Conservation (phyloP, 371 early-diverging fungal species). For the Haplosporangium sp. region DNA sequence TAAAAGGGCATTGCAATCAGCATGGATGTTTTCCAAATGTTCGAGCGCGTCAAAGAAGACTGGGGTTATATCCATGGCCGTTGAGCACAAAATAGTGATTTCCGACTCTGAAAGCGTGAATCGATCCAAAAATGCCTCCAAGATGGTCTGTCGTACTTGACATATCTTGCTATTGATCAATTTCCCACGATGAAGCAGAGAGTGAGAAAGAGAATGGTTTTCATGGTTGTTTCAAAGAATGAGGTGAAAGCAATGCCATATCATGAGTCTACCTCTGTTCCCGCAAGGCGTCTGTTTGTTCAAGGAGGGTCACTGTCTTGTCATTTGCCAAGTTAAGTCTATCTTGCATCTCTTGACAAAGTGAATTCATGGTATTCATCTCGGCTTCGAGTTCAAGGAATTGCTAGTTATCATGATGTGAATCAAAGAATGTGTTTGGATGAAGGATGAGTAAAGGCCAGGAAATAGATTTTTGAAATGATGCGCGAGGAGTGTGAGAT, state of each 20-base stretch:
- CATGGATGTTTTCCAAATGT: slow-evolving; percentile 77
- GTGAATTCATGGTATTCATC: slow-evolving; percentile 66
- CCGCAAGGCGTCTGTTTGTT: slow-evolving; percentile 74
- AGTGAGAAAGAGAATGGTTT: neutral
- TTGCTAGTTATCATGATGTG: slow-evolving; percentile 57
- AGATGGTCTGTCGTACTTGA: slow-evolving; percentile 62
- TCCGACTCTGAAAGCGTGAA: slow-evolving; percentile 80
- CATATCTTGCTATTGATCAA: slow-evolving; percentile 59
- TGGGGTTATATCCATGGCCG: slow-evolving; percentile 63
- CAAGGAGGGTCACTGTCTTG: slow-evolving; percentile 72
- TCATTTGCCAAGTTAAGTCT: slow-evolving; percentile 64
- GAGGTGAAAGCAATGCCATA: neutral
- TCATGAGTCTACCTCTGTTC: slow-evolving; percentile 59
- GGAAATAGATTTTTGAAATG: neutral
- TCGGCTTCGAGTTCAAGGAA: slow-evolving; percentile 66
- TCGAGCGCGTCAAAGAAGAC: slow-evolving; percentile 82
- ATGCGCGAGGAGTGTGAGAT: neutral
- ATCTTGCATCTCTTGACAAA: slow-evolving; percentile 73
- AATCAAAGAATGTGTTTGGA: slow-evolving; percentile 9
- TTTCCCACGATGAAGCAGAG: neutral
- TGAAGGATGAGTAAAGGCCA: neutral
- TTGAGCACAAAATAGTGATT: slow-evolving; percentile 65
- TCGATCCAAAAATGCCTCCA: slow-evolving; percentile 72
- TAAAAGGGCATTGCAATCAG: slow-evolving; percentile 82
- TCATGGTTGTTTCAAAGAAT: too few relatives aligned